Conservation (phyloP, 352 stramenopile genomes). For the Phytopythium montanum region DNA sequence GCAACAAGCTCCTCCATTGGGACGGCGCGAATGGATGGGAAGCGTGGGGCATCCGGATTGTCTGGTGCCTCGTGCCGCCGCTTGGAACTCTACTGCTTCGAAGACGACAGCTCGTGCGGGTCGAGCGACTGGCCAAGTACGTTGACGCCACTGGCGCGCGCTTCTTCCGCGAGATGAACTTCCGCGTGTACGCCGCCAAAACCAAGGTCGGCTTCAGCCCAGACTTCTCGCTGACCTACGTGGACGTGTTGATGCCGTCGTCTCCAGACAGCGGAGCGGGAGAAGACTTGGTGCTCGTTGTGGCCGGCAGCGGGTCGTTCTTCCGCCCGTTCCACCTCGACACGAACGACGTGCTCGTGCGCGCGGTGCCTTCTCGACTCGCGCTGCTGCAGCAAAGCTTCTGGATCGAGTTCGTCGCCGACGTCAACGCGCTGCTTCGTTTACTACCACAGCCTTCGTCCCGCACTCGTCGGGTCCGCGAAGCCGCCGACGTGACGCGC, state of each 20-base stretch:
- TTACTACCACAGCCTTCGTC: slow-evolving; percentile 55
- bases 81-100: slow-evolving; percentile 60
- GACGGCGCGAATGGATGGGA: slow-evolving; percentile 49
- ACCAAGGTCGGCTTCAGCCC: slow-evolving; percentile 78
- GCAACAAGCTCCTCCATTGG: slow-evolving; percentile 71
- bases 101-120: slow-evolving; percentile 54
- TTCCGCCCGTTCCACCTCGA: slow-evolving; percentile 79
- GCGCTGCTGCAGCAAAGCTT: slow-evolving; percentile 72
- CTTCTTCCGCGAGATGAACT: slow-evolving; percentile 82
- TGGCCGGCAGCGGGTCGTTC: slow-evolving; percentile 75
- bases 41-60: slow-evolving; percentile 52
- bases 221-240: slow-evolving; percentile 81
- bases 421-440: slow-evolving; percentile 35
- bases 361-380: slow-evolving; percentile 61
- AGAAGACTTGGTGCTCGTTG: slow-evolving; percentile 37
- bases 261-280: not conserved
- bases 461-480: slow-evolving; percentile 20
- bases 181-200: slow-evolving; percentile 67
- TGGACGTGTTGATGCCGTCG: slow-evolving; percentile 74
- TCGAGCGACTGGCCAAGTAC: slow-evolving; percentile 66
- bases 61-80: slow-evolving; percentile 35
- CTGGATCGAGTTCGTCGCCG: slow-evolving; percentile 82
- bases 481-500: slow-evolving; percentile 25
- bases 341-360: slow-evolving; percentile 80
- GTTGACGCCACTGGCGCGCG: slow-evolving; percentile 59